A percentile compares a stretch with the other conserved stretches of the same genome.
Conservation (phyloP, 192 early-diverging fungal species). For the Rhizophagus clarus region DNA sequence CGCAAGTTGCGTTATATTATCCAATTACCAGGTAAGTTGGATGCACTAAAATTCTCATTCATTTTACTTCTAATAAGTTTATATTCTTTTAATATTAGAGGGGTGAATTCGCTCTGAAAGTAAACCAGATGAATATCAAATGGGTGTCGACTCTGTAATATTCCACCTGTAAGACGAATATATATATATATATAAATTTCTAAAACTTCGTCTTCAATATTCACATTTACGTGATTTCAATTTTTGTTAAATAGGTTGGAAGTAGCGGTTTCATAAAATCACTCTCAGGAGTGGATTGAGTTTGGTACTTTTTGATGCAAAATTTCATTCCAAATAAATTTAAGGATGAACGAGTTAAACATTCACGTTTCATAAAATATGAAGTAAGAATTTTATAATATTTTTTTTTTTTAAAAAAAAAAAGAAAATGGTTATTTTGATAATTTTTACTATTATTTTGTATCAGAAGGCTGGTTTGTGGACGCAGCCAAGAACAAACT, state of each 20-base stretch:
- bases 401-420: too few species aligned
- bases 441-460: neutral
- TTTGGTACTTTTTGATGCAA: slow-evolving; percentile 9
- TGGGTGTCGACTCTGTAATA: neutral
- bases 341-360: neutral
- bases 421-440: too few species aligned
- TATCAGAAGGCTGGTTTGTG: slow-evolving; percentile 13
- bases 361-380: neutral
- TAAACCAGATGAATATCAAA: neutral
- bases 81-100: neutral
- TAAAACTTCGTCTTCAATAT: neutral
- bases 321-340: neutral
- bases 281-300: neutral
- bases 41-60: neutral
- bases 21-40: neutral
- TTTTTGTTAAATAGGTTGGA: slow-evolving; percentile 1
- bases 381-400: neutral
- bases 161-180: too few species aligned
- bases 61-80: neutral
- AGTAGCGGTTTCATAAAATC: neutral
- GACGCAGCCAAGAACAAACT: neutral
- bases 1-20: too few species aligned
- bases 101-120: neutral
- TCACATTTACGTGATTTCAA: too few species aligned
- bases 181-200: too few species aligned